A percentile compares a stretch with the other conserved stretches of the same genome.
Conservation (phyloP, 2,329 filamentous ascomycete genomes). For the Aaosphaeria pasadenensis region DNA sequence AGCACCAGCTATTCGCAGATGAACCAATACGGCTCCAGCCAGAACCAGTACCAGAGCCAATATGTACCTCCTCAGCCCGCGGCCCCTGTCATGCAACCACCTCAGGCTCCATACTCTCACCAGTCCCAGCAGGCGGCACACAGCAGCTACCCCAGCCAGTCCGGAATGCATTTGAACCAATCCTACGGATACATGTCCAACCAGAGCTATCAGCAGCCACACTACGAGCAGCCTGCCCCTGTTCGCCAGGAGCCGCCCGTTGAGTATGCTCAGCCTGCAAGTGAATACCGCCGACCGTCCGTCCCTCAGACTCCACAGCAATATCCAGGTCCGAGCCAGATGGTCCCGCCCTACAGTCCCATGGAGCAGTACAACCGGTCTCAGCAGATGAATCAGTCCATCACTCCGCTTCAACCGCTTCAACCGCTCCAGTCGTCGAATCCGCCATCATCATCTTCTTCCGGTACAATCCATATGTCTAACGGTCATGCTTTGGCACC, state of each 20-base stretch:
- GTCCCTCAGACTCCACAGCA: conserved; percentile 32
- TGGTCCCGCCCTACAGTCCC: conserved; percentile 31
- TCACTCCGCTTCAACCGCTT: conserved; percentile 8
- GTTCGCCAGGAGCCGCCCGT: conserved; percentile 36
- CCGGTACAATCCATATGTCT: conserved; percentile 25
- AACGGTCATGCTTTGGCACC: conserved; percentile 41
- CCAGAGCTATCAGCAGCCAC: conserved; percentile 34
- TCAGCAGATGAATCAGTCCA: conserved; percentile 32
- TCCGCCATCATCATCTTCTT: conserved; percentile 25
- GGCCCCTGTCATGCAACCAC: conserved; percentile 38
- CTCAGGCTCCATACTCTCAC: conserved; percentile 28
- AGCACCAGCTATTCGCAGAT: conserved; percentile 38
- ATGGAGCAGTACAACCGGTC: conserved; percentile 38
- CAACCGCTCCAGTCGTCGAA: conserved; percentile 32
- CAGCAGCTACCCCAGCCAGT: conserved; percentile 28
- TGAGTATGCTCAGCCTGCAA: conserved; percentile 35
- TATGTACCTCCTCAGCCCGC: conserved; percentile 28
- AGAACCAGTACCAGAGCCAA: conserved; percentile 33
- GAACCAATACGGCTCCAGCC: conserved; percentile 34
- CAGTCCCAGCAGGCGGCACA: conserved; percentile 21
- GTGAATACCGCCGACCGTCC: conserved; percentile 42
- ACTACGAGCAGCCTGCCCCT: conserved; percentile 36
- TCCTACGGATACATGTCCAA: conserved; percentile 40
- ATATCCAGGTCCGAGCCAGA: conserved; percentile 32
- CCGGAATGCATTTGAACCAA: conserved; percentile 35